phyloP scores from a whole-genome alignment of 2,329 filamentous ascomycete species.

The Pseudogymnoascus sp. region DNA sequence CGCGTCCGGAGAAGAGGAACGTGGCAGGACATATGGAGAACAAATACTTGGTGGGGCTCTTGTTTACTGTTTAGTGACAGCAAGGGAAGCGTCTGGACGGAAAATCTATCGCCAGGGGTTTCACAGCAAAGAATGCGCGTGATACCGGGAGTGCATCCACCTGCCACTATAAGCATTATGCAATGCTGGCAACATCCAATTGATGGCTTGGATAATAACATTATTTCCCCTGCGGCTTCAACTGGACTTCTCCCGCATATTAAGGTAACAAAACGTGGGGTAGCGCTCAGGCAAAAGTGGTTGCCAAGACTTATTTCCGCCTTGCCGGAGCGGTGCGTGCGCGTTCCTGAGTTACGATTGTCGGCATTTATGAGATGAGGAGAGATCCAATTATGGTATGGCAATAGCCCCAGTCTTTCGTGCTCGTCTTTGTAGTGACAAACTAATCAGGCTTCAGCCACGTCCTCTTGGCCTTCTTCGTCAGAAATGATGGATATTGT shows the following conservation, averaged over 20 bases:
- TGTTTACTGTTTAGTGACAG: background rate
- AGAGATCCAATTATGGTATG: background rate
- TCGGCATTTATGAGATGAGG: background rate
- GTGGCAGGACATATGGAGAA: background rate
- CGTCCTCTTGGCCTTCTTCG: background rate
- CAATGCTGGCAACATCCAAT: background rate
- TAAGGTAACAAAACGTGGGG: background rate
- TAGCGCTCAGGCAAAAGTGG: background rate
- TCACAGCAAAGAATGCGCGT: background rate
- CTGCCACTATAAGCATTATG: background rate
- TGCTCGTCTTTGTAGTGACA: background rate
- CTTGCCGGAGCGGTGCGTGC: background rate
- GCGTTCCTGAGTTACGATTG: background rate
- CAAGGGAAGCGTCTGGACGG: background rate
- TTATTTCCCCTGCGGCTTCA: background rate
- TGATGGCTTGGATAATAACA: background rate
- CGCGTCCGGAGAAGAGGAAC: background rate
- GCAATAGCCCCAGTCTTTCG: background rate
- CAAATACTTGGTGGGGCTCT: background rate
- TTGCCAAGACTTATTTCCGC: background rate
- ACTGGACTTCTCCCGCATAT: background rate
- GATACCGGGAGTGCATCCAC: background rate
- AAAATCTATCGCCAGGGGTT: background rate
- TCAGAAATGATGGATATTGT: background rate
- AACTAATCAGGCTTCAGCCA: background rate